Evolutionary conservation across 164 flowering plant species (phyloP), one percentile per base, ranked within the genome.

Genomic region (Annona squamosa): DNA sequence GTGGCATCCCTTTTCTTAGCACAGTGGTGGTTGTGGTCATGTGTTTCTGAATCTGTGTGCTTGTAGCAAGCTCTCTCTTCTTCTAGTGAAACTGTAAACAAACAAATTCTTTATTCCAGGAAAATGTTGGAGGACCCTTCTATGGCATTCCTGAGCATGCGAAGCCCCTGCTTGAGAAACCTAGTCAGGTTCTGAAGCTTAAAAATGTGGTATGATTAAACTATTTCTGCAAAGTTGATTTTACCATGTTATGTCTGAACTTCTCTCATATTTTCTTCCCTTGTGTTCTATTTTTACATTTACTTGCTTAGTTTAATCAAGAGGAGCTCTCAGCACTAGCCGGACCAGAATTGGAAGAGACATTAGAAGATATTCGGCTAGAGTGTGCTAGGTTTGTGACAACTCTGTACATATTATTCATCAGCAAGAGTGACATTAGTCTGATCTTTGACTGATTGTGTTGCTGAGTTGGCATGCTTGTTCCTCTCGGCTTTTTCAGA

Each of bases 81-180:
- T 65, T 65, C 16, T 56, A 46, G 6, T 66, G 70, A n/a, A 66
- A 52, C 63, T 48, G 45, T 3, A 6, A 52, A 52, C 59, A 52
- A 52, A 5, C 13, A 3, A 26, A 62, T 63, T 41, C 12, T 67
- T 37, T 6, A 10, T 78, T 4, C 12, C 82, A 95, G 99, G 99
- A 78, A 75, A 84, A 69, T 80, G 44, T 44, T 76, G 86, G 73
- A 72, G 70, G 46, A 16, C 69, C 88, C 67, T 85, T 69, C 63
- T 88, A 87, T 82, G 87, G 83, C 66, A 84, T 91, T 63, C 98
- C 98, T 56, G 88, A 87, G 69, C 90, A 86, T 77, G 97, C 95
- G 74, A 88, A 80, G 84, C 86, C 98, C 57, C 92, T 96, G 78
- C 93, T 96, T 63, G 82, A 84, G 76, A 78, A 82, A 77, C 97